Evolutionary conservation across 2,329 filamentous ascomycete genomes (phyloP).

Genomic region (Microsporum canis): DNA sequence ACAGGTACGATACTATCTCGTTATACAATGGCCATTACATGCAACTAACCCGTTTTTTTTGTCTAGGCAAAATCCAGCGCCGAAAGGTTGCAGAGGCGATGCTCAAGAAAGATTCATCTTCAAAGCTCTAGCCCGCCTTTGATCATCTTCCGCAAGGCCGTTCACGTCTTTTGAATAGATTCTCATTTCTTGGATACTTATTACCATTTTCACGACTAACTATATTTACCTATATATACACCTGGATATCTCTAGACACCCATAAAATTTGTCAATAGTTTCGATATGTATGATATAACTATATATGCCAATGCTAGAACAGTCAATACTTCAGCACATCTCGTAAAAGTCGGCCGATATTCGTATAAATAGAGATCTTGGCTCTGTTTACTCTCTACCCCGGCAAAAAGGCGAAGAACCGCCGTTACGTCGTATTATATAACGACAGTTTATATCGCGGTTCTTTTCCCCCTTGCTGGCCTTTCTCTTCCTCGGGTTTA

Average conservation of each 20-base stretch:
- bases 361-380: too few relatives aligned
- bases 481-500: background rate
- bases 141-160: too few relatives aligned
- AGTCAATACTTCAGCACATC: too few relatives aligned
- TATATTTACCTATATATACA: background rate
- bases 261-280: background rate
- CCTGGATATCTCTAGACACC: background rate
- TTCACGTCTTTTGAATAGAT: background rate
- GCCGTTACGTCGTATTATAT: background rate
- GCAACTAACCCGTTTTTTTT: background rate
- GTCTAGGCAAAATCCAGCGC: constrained; percentile 64
- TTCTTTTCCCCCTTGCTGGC: too few relatives aligned
- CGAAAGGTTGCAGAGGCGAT: constrained; percentile 78
- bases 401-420: too few relatives aligned
- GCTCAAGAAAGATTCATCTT: constrained; percentile 55
- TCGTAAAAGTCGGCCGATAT: too few relatives aligned
- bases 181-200: background rate
- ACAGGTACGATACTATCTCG: constrained; percentile 35
- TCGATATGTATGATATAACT: background rate
- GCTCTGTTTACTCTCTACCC: too few relatives aligned
- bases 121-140: constrained; percentile 38
- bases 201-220: background rate
- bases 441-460: too few relatives aligned
- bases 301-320: too few relatives aligned
- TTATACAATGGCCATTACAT: background rate